Evolutionary conservation across 345 rosid genomes (phyloP).

Genomic region (Aquilaria yunnanensis): DNA sequence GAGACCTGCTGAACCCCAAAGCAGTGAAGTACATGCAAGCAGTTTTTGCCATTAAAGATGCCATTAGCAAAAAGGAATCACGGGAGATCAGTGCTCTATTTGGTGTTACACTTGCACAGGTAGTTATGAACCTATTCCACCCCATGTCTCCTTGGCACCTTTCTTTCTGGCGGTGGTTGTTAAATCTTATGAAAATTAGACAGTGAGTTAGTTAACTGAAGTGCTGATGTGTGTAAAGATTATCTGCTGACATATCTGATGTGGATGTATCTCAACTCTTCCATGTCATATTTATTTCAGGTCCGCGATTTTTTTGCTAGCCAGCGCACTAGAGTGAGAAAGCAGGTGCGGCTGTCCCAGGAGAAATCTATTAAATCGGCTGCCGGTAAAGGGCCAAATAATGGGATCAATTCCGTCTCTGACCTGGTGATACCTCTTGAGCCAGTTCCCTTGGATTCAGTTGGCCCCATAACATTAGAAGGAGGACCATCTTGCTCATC

Average conservation of each 20-base stretch:
- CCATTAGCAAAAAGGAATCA: slow-evolving; percentile 87
- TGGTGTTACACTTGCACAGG: slow-evolving; percentile 88
- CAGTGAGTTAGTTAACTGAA: too few species aligned
- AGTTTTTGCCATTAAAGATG: slow-evolving; percentile 87
- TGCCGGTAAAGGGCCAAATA: slow-evolving; percentile 21
- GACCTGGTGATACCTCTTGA: slow-evolving; percentile 34
- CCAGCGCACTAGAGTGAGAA: slow-evolving; percentile 87
- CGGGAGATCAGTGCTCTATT: slow-evolving; percentile 91
- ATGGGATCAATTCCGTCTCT: slow-evolving; percentile 22
- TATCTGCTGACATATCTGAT: background rate
- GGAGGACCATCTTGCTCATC: slow-evolving; percentile 48
- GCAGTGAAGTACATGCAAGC: slow-evolving; percentile 93
- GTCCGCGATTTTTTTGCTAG: slow-evolving; percentile 84
- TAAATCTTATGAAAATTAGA: too few species aligned
- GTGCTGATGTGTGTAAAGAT: background rate
- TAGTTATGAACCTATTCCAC: slow-evolving; percentile 16
- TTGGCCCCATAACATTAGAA: slow-evolving; percentile 34
- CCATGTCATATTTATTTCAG: slow-evolving; percentile 28
- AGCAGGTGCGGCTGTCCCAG: slow-evolving; percentile 65
- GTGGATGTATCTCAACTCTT: slow-evolving; percentile 3
- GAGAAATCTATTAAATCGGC: slow-evolving; percentile 52
- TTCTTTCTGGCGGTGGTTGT: too few species aligned
- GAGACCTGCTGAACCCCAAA: slow-evolving; percentile 93
- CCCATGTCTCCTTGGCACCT: background rate
- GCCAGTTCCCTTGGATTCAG: slow-evolving; percentile 42